phyloP scores from a whole-genome alignment of 1,284 basidiomycete genomes.

The Ceratobasidium sp. region DNA sequence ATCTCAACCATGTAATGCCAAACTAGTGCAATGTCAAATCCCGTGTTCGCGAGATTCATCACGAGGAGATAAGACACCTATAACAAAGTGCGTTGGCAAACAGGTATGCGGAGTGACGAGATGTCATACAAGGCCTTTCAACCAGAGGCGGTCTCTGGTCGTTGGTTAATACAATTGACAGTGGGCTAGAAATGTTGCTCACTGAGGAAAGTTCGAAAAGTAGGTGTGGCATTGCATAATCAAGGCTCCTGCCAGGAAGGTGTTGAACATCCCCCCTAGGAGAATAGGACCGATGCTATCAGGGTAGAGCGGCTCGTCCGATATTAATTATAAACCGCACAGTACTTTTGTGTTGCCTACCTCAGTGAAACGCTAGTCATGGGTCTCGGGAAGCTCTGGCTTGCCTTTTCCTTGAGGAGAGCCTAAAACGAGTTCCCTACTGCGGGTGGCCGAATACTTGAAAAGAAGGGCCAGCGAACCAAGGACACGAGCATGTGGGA shows the following conservation, averaged over 20 bases:
- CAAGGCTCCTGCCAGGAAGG: conserved; percentile 9
- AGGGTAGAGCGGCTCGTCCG: not conserved
- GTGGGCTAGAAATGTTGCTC: not conserved
- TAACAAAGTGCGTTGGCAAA: not conserved
- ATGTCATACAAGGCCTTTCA: conserved; percentile 15
- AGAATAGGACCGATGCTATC: conserved; percentile 31
- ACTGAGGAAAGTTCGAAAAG: conserved; percentile 23
- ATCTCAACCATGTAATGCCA: conserved; percentile 33
- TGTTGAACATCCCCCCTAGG: conserved; percentile 27
- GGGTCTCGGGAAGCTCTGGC: not conserved
- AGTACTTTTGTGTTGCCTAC: not conserved
- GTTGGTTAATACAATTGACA: not conserved
- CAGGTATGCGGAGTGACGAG: not conserved
- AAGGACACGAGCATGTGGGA: not conserved
- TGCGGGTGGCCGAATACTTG: not conserved
- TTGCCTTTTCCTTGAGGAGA: not conserved
- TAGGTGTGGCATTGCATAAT: conserved; percentile 29
- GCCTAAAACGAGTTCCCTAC: not conserved
- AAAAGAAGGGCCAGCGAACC: not conserved
- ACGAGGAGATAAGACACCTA: conserved; percentile 26
- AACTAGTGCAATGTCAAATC: conserved; percentile 33
- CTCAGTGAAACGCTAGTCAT: not conserved
- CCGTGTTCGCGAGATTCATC: conserved; percentile 32
- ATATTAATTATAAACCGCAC: too few species aligned
- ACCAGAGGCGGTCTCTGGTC: conserved; percentile 13